These are phyloP conservation scores for Bipolaris victoriae DNA, from an alignment of 2,329 filamentous ascomycete genomes.

Conservation along the genomic window DNA sequence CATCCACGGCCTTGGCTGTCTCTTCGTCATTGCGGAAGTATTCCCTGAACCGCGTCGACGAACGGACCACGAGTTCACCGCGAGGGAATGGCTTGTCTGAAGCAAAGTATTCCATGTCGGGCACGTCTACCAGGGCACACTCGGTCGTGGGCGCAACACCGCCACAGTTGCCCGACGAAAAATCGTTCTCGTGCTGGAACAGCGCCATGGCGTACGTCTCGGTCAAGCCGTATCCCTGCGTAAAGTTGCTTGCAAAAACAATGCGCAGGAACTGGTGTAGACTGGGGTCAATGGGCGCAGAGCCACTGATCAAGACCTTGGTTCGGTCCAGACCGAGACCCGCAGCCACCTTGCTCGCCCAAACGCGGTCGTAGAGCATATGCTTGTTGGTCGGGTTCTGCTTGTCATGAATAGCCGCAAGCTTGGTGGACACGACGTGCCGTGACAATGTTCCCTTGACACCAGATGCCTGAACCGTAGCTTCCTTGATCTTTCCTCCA, in stretches of 20 bases:
- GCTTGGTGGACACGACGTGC: slow-evolving; percentile 79
- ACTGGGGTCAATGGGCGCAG: slow-evolving; percentile 85
- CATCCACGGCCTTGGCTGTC: slow-evolving; percentile 79
- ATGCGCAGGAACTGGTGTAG: slow-evolving; percentile 89
- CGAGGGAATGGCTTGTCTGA: slow-evolving; percentile 89
- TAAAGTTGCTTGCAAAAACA: slow-evolving; percentile 77
- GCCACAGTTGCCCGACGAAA: slow-evolving; percentile 81
- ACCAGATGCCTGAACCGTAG: slow-evolving; percentile 79
- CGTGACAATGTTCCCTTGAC: slow-evolving; percentile 81
- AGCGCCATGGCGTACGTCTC: slow-evolving; percentile 84
- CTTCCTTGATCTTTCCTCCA: slow-evolving; percentile 77
- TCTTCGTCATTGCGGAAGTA: slow-evolving; percentile 92
- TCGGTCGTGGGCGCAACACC: slow-evolving; percentile 71
- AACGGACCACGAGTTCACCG: slow-evolving; percentile 85
- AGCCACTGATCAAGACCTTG: slow-evolving; percentile 80
- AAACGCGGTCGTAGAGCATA: slow-evolving; percentile 82
- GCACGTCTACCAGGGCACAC: slow-evolving; percentile 81
- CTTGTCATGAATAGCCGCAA: slow-evolving; percentile 75
- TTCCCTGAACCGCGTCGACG: slow-evolving; percentile 78
- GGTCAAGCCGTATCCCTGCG: slow-evolving; percentile 91
- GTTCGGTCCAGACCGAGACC: slow-evolving; percentile 80
- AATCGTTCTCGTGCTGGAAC: slow-evolving; percentile 73
- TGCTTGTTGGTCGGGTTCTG: slow-evolving; percentile 78
- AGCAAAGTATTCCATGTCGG: slow-evolving; percentile 90
- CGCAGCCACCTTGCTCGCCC: slow-evolving; percentile 84